A percentile compares a stretch with the other conserved stretches of the same genome.
phyloP scores from a whole-genome alignment of 345 rosid species.

The Aegle marmelos region DNA sequence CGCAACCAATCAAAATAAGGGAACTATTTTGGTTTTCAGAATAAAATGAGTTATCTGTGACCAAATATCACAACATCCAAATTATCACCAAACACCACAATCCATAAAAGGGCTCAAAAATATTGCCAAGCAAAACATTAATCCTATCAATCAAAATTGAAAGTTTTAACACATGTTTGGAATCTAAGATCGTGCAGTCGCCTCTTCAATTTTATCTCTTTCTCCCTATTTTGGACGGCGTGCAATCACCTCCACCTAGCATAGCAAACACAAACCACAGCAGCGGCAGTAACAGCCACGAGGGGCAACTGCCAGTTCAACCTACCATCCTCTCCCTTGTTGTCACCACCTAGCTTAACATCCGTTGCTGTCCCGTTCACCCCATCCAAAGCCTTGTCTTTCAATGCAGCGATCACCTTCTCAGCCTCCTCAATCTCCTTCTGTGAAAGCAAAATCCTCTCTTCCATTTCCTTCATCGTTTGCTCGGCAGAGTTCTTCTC shows the following conservation, averaged over 20 bases:
- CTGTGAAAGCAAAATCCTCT: constrained; percentile 35
- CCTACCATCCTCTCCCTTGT: constrained; percentile 21
- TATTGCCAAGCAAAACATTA: constrained; percentile 16
- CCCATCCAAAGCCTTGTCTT: constrained; percentile 35
- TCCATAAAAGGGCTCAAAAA: constrained; percentile 28
- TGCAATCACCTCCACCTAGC: constrained; percentile 35
- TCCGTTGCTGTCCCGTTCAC: constrained; percentile 28
- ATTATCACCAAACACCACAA: constrained; percentile 10
- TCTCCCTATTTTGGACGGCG: background rate
- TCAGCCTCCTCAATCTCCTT: constrained; percentile 42
- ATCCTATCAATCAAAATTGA: constrained; percentile 36
- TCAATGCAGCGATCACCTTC: constrained; percentile 30
- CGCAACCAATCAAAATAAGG: background rate
- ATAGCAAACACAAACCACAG: constrained; percentile 43
- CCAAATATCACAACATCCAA: constrained; percentile 27
- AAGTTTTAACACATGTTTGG: constrained; percentile 11
- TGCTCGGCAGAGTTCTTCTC: constrained; percentile 38
- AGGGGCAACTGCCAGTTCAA: constrained; percentile 41
- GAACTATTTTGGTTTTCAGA: constrained; percentile 3
- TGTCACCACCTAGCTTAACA: constrained; percentile 12
- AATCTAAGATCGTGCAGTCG: constrained; percentile 3
- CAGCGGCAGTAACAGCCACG: constrained; percentile 47
- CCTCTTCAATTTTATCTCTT: constrained; percentile 8
- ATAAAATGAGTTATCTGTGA: constrained; percentile 13
- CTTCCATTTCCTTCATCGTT: constrained; percentile 32